phyloP scores from a whole-genome alignment of 164 flowering plant species.

The Saururus chinensis region DNA sequence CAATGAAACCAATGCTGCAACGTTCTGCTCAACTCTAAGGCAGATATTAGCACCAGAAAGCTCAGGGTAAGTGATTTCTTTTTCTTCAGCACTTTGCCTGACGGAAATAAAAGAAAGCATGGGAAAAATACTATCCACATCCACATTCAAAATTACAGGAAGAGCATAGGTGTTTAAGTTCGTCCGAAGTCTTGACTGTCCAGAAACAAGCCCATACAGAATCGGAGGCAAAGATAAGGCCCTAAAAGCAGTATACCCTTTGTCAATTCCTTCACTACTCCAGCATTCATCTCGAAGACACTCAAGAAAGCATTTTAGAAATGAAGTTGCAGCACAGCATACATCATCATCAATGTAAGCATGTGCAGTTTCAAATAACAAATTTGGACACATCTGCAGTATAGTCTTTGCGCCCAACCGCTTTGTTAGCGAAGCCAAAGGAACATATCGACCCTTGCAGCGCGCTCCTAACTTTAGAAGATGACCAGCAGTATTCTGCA shows the following conservation, averaged over 20 bases:
- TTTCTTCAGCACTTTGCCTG: slow-evolving; percentile 25
- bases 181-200: slow-evolving; percentile 69
- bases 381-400: slow-evolving; percentile 49
- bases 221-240: slow-evolving; percentile 70
- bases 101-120: slow-evolving; percentile 70
- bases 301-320: slow-evolving; percentile 86
- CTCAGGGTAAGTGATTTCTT: slow-evolving; percentile 24
- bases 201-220: slow-evolving; percentile 78
- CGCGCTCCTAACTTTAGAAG: slow-evolving; percentile 76
- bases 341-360: slow-evolving; percentile 92
- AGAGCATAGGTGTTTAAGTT: slow-evolving; percentile 90
- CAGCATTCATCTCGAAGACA: slow-evolving; percentile 87
- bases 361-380: slow-evolving; percentile 50
- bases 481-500: slow-evolving; percentile 49
- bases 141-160: slow-evolving; percentile 68
- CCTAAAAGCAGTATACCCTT: slow-evolving; percentile 58
- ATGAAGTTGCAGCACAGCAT: slow-evolving; percentile 84
- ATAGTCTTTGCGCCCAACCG: slow-evolving; percentile 80
- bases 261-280: slow-evolving; percentile 80
- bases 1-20: slow-evolving; percentile 80
- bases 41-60: slow-evolving; percentile 18
- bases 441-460: slow-evolving; percentile 94
- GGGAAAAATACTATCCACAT: slow-evolving; percentile 79
- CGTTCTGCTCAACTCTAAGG: slow-evolving; percentile 51
- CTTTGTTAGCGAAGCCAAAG: slow-evolving; percentile 81